Base-by-base conservation (phyloP, 441 rosid species). In the Eugenia klotzschiana region DNA sequence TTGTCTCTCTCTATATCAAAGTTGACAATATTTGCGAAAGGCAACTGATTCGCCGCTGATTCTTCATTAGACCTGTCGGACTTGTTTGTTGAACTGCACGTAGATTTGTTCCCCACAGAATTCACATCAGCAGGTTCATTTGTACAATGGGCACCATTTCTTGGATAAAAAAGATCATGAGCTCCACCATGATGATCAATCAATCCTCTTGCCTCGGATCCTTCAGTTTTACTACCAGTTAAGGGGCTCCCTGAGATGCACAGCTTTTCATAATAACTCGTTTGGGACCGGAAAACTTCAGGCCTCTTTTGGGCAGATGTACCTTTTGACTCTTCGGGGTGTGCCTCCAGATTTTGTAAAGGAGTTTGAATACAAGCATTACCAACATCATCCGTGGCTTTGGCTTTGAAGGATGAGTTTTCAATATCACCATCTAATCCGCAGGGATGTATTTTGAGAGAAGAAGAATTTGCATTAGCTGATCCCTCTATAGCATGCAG, bases 261-360 rank as follows among this genome's bases (percentile, higher is more conserved):
- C 69, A 83, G 84, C 86, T 86, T 86, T 64, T 83, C 81, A 84
- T 83, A 87, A 80, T 54, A 87, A 72, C 84, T 85, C 58, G n/a
- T 84, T 80, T 87, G 60, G 88, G 73, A 84, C 83, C 22, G 51
- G 87, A 88, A 86, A 85, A 82, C 87, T 79, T 89, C 86, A 22
- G 73, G 77, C 85, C 88, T 89, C 69, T 85, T 90, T 82, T 91
- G 86, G 52, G 87, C 89, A 86, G 88, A 84, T 58, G 69, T 83
- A 77, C 82, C 83, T 64, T 86, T 85, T 49, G 88, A 82, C 49
- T 82, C 91, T 79, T 88, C 84, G 72, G 79, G 86, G 81, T 51
- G 82, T 80, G 83, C 83, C 64, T 83, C 89, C 53, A 82, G 84
- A 82, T 51, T 85, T 84, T 86, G 85, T 69, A 23, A 85, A 83